Percentiles rank a stretch among this genome's conserved stretches.
These are phyloP conservation scores for Hepatocystis sp. DNA, from an alignment of 169 alveolate genomes.

Conservation along the genomic window DNA sequence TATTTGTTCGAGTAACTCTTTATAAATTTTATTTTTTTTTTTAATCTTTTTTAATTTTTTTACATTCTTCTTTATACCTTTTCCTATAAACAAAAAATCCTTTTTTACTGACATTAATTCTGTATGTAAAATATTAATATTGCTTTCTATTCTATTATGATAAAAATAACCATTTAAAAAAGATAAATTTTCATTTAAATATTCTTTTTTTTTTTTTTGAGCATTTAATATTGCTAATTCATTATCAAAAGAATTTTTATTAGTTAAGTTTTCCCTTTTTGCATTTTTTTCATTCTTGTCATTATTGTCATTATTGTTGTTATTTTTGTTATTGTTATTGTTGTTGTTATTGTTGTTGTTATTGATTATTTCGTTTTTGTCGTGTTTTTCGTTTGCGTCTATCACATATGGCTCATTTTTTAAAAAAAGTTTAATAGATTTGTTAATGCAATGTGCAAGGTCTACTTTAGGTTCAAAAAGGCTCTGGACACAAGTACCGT, in stretches of 20 bases:
- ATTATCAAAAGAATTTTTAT: background rate
- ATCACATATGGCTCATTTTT: background rate
- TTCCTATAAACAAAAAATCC: constrained; percentile 42
- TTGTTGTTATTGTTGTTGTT: background rate
- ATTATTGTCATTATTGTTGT: background rate
- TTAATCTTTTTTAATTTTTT: constrained; percentile 17
- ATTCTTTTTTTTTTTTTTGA: background rate
- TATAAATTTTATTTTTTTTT: constrained; percentile 60
- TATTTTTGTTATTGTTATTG: background rate
- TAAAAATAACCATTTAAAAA: constrained; percentile 58
- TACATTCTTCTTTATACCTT: constrained; percentile 34
- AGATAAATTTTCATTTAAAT: constrained; percentile 25
- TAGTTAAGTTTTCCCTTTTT: background rate
- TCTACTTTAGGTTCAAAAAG: constrained; percentile 69
- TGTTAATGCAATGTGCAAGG: constrained; percentile 39
- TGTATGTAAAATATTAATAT: constrained; percentile 44
- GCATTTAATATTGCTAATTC: background rate
- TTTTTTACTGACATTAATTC: constrained; percentile 32
- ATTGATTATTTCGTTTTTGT: background rate
- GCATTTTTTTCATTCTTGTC: background rate
- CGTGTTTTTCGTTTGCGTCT: background rate
- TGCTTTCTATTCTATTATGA: constrained; percentile 25
- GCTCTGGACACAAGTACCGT: constrained; percentile 47
- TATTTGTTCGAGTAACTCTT: constrained; percentile 16
- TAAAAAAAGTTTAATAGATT: constrained; percentile 51